Percentiles rank a stretch among this genome's conserved stretches.
Conservation (phyloP, 176 grass and related monocot genomes). For the Aegilops speltoides region DNA sequence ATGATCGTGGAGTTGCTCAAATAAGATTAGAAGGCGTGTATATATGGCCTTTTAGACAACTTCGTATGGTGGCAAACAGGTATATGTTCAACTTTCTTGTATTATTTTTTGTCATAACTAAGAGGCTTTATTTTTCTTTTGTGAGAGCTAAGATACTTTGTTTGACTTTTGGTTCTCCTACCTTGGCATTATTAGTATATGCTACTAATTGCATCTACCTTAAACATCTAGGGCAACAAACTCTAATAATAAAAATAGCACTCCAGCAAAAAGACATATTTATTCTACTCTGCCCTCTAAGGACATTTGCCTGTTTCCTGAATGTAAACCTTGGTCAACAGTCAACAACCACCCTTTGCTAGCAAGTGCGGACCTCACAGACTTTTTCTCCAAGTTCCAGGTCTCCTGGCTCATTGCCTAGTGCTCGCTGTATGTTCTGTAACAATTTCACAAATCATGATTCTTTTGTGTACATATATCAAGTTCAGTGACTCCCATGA, state of each 20-base stretch:
- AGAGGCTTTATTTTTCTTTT: slow-evolving; percentile 2
- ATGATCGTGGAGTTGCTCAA: slow-evolving; percentile 65
- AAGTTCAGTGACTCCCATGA: not conserved
- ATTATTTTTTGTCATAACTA: slow-evolving; percentile 22
- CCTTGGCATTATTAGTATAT: not conserved
- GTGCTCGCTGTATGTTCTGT: not conserved
- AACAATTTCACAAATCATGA: not conserved
- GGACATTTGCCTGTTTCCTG: not conserved
- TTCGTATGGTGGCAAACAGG: slow-evolving; percentile 97
- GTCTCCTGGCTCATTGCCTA: not conserved
- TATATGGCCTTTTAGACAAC: slow-evolving; percentile 98
- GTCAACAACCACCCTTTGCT: not conserved
- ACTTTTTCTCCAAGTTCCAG: not conserved
- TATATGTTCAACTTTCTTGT: slow-evolving; percentile 32
- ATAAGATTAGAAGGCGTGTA: slow-evolving; percentile 98
- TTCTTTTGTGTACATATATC: not conserved
- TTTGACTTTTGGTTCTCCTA: not conserved
- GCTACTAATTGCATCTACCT: not conserved
- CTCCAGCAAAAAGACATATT: not conserved
- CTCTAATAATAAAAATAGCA: not conserved
- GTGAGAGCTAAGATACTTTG: not conserved
- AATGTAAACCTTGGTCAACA: slow-evolving; percentile 1
- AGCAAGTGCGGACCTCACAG: not conserved
- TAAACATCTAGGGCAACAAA: not conserved
- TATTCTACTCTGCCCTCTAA: not conserved